Evolutionary conservation across 2,329 filamentous ascomycete species (phyloP).

Genomic region (Lachnellula occidentalis): DNA sequence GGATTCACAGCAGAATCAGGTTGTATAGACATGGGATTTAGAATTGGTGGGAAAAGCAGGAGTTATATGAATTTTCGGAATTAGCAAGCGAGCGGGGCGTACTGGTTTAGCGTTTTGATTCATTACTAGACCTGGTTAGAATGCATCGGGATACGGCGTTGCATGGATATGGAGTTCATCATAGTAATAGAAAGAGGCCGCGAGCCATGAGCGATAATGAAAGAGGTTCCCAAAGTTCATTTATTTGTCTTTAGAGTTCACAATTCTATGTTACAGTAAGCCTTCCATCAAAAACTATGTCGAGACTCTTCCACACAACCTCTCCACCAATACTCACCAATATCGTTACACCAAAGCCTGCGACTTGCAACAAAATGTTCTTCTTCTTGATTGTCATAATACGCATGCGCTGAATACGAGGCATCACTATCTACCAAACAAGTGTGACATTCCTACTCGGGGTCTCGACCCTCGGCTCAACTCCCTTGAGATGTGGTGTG

Average conservation of each 20-base stretch:
- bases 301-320: neutral
- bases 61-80: neutral
- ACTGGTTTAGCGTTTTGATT: neutral
- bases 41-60: neutral
- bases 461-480: neutral
- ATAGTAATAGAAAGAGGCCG: neutral
- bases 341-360: neutral
- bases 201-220: neutral
- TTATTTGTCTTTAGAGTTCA: neutral
- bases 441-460: neutral
- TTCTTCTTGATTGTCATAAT: neutral
- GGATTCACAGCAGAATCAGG: neutral
- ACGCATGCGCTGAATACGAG: neutral
- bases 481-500: neutral
- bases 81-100: neutral
- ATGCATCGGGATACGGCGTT: neutral
- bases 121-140: neutral
- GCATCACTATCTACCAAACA: neutral
- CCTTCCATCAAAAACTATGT: neutral
- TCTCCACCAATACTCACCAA: neutral
- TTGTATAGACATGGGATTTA: neutral
- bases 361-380: neutral
- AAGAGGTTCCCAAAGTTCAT: neutral
- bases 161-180: neutral
- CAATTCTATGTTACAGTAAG: too few species aligned